Conservation (phyloP, 2,329 filamentous ascomycete genomes). For the Nothomitra cinnamomea region DNA sequence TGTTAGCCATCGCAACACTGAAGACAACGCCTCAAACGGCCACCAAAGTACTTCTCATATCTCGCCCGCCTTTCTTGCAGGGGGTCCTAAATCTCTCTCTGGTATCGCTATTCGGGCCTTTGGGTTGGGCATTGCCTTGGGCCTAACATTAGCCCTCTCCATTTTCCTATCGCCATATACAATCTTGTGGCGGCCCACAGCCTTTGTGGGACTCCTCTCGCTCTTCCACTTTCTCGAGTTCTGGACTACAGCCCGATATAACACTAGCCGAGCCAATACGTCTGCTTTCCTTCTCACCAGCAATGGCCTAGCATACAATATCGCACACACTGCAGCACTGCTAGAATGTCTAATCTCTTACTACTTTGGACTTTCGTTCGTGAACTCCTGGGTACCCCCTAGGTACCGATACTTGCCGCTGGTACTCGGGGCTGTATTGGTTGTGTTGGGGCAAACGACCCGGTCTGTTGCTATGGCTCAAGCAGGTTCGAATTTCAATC, state of each 20-base stretch:
- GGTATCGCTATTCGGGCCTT: conserved; percentile 30
- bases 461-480: conserved; percentile 77
- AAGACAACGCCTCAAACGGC: not conserved
- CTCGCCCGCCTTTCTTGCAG: conserved; percentile 20
- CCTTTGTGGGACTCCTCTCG: conserved; percentile 51
- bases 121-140: conserved; percentile 23
- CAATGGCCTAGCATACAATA: conserved; percentile 72
- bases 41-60: not conserved
- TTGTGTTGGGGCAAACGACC: conserved; percentile 54
- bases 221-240: conserved; percentile 95
- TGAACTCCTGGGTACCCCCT: conserved; percentile 12
- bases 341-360: conserved; percentile 51
- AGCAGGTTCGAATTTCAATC: conserved; percentile 84
- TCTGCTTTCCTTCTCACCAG: conserved; percentile 66
- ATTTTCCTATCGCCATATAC: not conserved
- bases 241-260: conserved; percentile 73
- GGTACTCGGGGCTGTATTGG: conserved; percentile 43
- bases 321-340: conserved; percentile 62
- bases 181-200: conserved; percentile 39
- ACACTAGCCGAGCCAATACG: conserved; percentile 54
- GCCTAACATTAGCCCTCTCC: conserved; percentile 17
- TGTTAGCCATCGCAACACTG: not conserved
- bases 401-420: not conserved
- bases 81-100: conserved; percentile 27
- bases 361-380: conserved; percentile 20